Evolutionary conservation across 805 yeast genomes (phyloP).

Genomic region (Starmerella stigmatis): DNA sequence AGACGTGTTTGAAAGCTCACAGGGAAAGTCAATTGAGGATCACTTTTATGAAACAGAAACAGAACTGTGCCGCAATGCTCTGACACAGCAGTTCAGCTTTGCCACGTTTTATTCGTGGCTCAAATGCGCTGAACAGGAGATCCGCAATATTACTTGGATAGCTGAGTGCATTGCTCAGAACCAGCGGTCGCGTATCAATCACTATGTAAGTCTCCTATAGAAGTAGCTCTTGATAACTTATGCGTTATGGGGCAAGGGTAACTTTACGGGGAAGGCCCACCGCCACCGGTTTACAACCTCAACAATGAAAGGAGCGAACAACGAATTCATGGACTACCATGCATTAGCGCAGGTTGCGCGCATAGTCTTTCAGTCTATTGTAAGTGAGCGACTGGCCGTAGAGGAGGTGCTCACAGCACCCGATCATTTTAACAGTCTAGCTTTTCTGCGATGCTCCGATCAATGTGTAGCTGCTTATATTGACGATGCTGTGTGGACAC

Average conservation of each 20-base stretch:
- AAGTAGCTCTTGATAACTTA: background rate
- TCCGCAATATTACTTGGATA: conserved; percentile 97
- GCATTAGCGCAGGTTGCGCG: background rate
- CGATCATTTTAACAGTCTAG: background rate
- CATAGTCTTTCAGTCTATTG: background rate
- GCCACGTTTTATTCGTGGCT: conserved; percentile 95
- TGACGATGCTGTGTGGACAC: background rate
- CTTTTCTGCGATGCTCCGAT: background rate
- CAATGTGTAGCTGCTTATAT: background rate
- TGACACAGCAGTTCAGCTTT: conserved; percentile 90
- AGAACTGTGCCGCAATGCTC: conserved; percentile 83
- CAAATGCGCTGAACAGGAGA: conserved; percentile 90
- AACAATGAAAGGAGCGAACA: no score
- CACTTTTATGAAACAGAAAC: conserved; percentile 87
- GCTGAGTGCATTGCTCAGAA: conserved; percentile 99
- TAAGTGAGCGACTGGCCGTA: background rate
- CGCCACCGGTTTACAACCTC: no score
- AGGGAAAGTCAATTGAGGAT: conserved; percentile 69
- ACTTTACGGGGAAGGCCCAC: no score
- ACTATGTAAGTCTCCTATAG: conserved; percentile 78
- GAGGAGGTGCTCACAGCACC: background rate
- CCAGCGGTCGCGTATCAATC: conserved; percentile 86
- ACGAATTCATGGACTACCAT: conserved; percentile 1
- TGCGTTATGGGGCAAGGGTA: background rate
- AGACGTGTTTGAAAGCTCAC: conserved; percentile 39